These are phyloP conservation scores for Jimgerdemannia lactiflua DNA, from an alignment of 192 early-diverging fungal genomes.

Conservation along the genomic window DNA sequence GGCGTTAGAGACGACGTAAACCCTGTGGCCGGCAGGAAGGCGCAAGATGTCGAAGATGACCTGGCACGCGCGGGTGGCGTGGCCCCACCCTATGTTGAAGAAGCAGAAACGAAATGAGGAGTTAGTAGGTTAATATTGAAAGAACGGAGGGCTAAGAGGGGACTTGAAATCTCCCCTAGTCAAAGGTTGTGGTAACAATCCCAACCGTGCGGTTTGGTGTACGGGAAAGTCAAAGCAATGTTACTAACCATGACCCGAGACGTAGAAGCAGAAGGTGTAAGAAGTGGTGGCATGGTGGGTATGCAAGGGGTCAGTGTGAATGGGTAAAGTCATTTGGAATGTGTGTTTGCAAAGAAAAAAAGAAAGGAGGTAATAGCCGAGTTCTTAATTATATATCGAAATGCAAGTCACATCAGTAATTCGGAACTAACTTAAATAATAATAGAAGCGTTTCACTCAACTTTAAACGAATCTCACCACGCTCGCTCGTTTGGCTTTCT, in stretches of 20 bases:
- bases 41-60: constrained; percentile 47
- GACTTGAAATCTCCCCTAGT: not conserved
- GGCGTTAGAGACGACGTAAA: constrained; percentile 55
- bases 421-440: too few relatives aligned
- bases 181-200: too few relatives aligned
- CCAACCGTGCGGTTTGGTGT: not conserved
- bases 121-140: constrained; percentile 1
- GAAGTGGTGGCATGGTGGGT: constrained; percentile 12
- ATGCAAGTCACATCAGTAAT: too few relatives aligned
- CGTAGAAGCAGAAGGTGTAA: constrained; percentile 54
- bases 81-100: constrained; percentile 46
- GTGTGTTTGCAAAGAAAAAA: too few relatives aligned
- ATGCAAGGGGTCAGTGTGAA: too few relatives aligned
- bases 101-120: not conserved
- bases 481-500: constrained; percentile 63
- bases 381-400: too few relatives aligned
- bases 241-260: constrained; percentile 53
- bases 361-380: too few relatives aligned
- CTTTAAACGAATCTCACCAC: constrained; percentile 29
- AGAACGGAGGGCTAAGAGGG: constrained; percentile 1
- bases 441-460: too few relatives aligned
- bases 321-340: too few relatives aligned
- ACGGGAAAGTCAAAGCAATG: constrained; percentile 2
- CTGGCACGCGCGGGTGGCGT: constrained; percentile 57
- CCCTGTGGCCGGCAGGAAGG: constrained; percentile 37